A percentile compares a stretch with the other conserved stretches of the same genome.
phyloP scores from a whole-genome alignment of 257 asterid species.

The Nicotiana attenuata region DNA sequence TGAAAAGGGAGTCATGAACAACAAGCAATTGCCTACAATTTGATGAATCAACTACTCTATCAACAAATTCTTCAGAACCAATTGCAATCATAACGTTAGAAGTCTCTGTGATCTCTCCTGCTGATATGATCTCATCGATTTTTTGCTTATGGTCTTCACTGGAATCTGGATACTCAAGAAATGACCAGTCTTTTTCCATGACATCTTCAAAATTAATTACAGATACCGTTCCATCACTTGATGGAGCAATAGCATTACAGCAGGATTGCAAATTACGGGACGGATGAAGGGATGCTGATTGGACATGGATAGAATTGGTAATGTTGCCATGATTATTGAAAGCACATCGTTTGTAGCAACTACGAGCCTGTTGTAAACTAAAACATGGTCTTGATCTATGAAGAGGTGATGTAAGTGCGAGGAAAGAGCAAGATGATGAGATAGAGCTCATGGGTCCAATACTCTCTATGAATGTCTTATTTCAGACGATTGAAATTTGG shows the following conservation, averaged over 20 bases:
- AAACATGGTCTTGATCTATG: slow-evolving; percentile 16
- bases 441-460: slow-evolving; percentile 28
- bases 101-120: slow-evolving; percentile 44
- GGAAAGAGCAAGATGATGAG: slow-evolving; percentile 27
- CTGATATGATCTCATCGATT: slow-evolving; percentile 50
- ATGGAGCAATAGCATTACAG: slow-evolving; percentile 23
- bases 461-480: neutral
- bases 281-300: slow-evolving; percentile 16
- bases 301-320: slow-evolving; percentile 19
- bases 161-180: slow-evolving; percentile 50
- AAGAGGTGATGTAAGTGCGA: slow-evolving; percentile 21
- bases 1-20: slow-evolving; percentile 66
- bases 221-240: slow-evolving; percentile 39
- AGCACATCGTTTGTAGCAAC: slow-evolving; percentile 8
- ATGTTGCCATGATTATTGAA: neutral
- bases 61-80: slow-evolving; percentile 78
- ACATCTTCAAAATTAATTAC: slow-evolving; percentile 51
- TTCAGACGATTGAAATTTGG: neutral
- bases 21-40: slow-evolving; percentile 54
- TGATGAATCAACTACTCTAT: slow-evolving; percentile 44
- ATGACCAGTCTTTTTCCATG: slow-evolving; percentile 74
- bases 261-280: slow-evolving; percentile 19
- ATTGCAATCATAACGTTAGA: slow-evolving; percentile 65
- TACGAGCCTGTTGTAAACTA: slow-evolving; percentile 4
- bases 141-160: slow-evolving; percentile 39